Conservation (phyloP, 148 eudicot genomes). For the Cornus kousa region DNA sequence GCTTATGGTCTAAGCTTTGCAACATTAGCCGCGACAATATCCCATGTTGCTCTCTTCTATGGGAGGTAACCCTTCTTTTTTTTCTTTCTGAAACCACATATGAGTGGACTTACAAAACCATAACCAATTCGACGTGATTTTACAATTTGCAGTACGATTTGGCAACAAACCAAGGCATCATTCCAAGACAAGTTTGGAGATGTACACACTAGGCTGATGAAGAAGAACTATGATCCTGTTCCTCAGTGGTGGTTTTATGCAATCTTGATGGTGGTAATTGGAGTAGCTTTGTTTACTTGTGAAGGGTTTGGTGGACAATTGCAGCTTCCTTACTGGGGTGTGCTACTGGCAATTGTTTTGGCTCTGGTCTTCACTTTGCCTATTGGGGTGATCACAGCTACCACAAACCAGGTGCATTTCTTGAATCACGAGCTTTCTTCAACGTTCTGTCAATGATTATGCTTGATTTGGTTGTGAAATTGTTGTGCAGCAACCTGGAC, state of each 20-base stretch:
- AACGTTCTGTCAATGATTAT: no score
- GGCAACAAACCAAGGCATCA: constrained; percentile 40
- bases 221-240: constrained; percentile 42
- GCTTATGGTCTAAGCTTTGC: constrained; percentile 47
- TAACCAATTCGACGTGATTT: not conserved
- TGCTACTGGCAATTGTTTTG: constrained; percentile 30
- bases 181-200: constrained; percentile 34
- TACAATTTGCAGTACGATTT: constrained; percentile 27
- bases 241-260: constrained; percentile 52
- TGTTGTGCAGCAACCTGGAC: constrained; percentile 33
- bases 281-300: constrained; percentile 30
- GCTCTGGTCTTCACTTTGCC: constrained; percentile 46
- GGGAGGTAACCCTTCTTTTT: constrained; percentile 32
- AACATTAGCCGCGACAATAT: constrained; percentile 38
- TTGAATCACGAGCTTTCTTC: not conserved
- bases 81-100: not conserved
- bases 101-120: not conserved
- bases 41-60: constrained; percentile 49
- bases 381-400: constrained; percentile 38
- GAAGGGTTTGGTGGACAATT: constrained; percentile 41
- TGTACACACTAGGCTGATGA: constrained; percentile 49
- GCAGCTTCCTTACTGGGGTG: constrained; percentile 50
- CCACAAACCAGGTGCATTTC: constrained; percentile 43
- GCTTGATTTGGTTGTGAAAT: not conserved
- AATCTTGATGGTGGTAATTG: constrained; percentile 26